Base-by-base conservation (phyloP, 2,329 filamentous ascomycete species). In the Lizonia empirigonia region DNA sequence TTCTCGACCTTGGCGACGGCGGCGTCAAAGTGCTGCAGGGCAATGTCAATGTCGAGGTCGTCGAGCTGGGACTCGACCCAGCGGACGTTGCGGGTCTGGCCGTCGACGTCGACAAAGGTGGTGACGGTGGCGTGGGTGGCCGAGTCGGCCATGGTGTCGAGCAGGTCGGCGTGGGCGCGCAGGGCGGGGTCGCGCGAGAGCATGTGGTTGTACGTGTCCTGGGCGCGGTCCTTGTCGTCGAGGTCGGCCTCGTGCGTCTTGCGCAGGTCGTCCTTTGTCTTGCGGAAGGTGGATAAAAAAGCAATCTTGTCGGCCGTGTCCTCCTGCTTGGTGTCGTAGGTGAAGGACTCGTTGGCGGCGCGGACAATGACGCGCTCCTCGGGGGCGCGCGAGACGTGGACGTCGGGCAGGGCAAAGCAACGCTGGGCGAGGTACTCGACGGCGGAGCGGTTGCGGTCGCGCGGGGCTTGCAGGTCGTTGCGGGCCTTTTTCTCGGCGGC, bases 11-110 rank as follows among this genome's bases (percentile, higher is more conserved):
- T 85, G 5, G 82, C 81, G 0, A 97, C 94, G 0, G 94, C 89
- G 16, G 87, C 83, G 64, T 97, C 91, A 59, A 96, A 94, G 33
- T 85, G 83, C 70, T 97, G 93, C 41, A 97, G 81, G 0, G 94
- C 93, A 65, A 99, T 92, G 64, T 96, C 88, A 63, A 97, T 97
- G 67, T 99, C 94, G 5, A 99, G 83, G 67, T 96, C 91, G 68
- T 99, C 94, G 72, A 99, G 89, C 74, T 97, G 91, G 44, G 86
- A 85, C 71, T 99, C 94, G 0, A 99, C 91, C 91, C 91, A 97
- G 44, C 93, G 89, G 37, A 99, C 82, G 69, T 94, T 97, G 70
- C 97, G 91, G 72, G 97, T 92, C 66, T 96, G 96, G 39, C 94
- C 94, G 65, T 97, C 94, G 12, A 96, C 90, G 64, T 99, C 94